phyloP scores from a whole-genome alignment of 352 stramenopile genomes.

The Nothophytophthora sp. region DNA sequence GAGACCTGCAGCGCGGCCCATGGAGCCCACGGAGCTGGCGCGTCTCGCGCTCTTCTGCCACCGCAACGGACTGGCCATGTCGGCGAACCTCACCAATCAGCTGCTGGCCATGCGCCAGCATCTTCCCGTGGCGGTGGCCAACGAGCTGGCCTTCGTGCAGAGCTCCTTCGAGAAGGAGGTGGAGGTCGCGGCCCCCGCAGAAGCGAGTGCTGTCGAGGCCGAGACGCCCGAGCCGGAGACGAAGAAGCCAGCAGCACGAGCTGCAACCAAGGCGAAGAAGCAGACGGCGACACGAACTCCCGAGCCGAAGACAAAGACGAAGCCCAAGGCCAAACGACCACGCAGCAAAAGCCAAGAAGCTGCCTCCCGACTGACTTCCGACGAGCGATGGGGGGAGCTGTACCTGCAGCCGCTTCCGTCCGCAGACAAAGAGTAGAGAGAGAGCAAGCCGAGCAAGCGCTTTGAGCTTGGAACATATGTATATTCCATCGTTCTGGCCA shows the following conservation, averaged over 20 bases:
- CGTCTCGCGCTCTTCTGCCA: conserved; percentile 61
- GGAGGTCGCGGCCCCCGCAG: conserved; percentile 14
- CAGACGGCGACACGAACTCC: conserved; percentile 1
- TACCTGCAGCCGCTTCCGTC: conserved; percentile 24
- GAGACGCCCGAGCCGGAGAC: conserved; percentile 4
- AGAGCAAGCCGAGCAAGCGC: conserved; percentile 1
- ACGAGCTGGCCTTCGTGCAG: conserved; percentile 52
- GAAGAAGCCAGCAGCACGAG: conserved; percentile 4
- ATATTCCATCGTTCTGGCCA: neutral
- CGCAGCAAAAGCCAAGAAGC: conserved; percentile 32
- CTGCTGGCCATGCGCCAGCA: conserved; percentile 44
- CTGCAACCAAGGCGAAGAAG: conserved; percentile 13
- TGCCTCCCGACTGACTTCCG: conserved; percentile 19
- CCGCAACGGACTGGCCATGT: conserved; percentile 47
- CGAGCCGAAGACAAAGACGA: conserved; percentile 5
- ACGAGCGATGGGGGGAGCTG: conserved; percentile 29
- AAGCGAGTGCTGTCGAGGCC: neutral
- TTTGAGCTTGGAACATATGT: too few relatives aligned
- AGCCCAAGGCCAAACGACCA: conserved; percentile 6
- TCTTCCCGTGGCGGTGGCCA: conserved; percentile 34
- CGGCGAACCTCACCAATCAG: conserved; percentile 31
- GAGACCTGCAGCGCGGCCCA: neutral
- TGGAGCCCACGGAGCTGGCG: conserved; percentile 49
- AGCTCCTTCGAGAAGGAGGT: conserved; percentile 28
- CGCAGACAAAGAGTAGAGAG: conserved; percentile 23